Evolutionary conservation across 2,329 filamentous ascomycete genomes (phyloP).

Genomic region (Meredithiella fracta): DNA sequence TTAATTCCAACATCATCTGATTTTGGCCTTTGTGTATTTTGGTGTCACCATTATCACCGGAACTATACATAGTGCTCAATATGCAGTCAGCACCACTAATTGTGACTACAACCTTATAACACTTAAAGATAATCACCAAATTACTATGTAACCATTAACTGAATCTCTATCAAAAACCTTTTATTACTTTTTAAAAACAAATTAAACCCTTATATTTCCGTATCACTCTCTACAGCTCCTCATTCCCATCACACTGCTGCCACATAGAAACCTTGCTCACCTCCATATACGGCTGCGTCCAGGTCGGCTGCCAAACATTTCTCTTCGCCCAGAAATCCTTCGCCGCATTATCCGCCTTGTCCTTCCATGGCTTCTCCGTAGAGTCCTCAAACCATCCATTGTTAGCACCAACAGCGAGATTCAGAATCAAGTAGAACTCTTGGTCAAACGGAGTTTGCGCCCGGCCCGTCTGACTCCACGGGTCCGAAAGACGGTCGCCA

Average conservation of each 20-base stretch:
- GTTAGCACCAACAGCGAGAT: slow-evolving; percentile 58
- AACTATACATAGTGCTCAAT: not conserved
- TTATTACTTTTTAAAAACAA: no score
- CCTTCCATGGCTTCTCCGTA: slow-evolving; percentile 63
- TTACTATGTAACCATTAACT: not conserved
- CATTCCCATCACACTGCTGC: slow-evolving; percentile 50
- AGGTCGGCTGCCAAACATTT: slow-evolving; percentile 52
- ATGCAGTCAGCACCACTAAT: not conserved
- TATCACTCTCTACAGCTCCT: slow-evolving; percentile 27
- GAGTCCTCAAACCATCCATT: slow-evolving; percentile 73
- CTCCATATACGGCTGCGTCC: slow-evolving; percentile 51
- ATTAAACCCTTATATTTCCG: no score
- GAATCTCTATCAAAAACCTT: not conserved
- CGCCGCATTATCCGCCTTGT: slow-evolving; percentile 46
- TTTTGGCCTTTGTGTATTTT: no score
- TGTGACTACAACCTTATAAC: not conserved
- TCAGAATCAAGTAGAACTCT: slow-evolving; percentile 59
- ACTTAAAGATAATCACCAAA: not conserved
- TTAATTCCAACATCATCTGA: no score
- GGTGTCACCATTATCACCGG: no score
- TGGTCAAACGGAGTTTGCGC: slow-evolving; percentile 58
- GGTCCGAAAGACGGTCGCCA: slow-evolving; percentile 45
- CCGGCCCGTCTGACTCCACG: slow-evolving; percentile 45
- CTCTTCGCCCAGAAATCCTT: slow-evolving; percentile 62
- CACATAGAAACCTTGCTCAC: slow-evolving; percentile 54